Conservation (phyloP, 2,329 filamentous ascomycete species). For the Fusarium pininemorale region DNA sequence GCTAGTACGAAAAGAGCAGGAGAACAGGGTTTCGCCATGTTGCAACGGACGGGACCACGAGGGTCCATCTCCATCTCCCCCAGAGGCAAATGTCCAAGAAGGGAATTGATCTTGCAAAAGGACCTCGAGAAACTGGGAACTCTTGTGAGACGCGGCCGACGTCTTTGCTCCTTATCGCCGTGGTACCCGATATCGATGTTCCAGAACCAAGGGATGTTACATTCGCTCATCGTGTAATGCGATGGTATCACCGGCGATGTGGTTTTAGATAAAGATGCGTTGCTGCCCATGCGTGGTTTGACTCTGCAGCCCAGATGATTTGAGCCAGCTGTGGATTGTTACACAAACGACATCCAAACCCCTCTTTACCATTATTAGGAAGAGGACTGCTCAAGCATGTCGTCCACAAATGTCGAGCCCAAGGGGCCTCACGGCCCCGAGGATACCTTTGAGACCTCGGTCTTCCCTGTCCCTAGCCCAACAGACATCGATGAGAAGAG, state of each 20-base stretch:
- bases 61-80: not conserved
- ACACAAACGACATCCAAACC: not conserved
- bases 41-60: not conserved
- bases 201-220: slow-evolving; percentile 3
- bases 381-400: slow-evolving; percentile 1
- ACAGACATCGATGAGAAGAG: slow-evolving; percentile 27
- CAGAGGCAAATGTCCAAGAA: not conserved
- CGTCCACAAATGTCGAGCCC: not conserved
- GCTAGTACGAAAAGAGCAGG: slow-evolving; percentile 11
- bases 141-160: not conserved
- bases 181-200: not conserved
- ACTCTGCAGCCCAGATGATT: not conserved
- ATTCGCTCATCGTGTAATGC: slow-evolving; percentile 14
- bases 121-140: not conserved
- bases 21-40: not conserved
- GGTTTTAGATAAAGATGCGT: slow-evolving; percentile 7
- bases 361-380: not conserved
- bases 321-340: not conserved
- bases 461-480: slow-evolving; percentile 29
- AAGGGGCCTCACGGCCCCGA: slow-evolving; percentile 13
- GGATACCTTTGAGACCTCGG: slow-evolving; percentile 3
- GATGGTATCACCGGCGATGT: slow-evolving; percentile 1
- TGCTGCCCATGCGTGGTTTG: not conserved
- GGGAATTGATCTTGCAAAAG: slow-evolving; percentile 9
- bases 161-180: not conserved